Percentiles rank a stretch among this genome's conserved stretches.
Evolutionary conservation across 176 grass and related monocot genomes (phyloP).

Genomic region (Lolium rigidum): DNA sequence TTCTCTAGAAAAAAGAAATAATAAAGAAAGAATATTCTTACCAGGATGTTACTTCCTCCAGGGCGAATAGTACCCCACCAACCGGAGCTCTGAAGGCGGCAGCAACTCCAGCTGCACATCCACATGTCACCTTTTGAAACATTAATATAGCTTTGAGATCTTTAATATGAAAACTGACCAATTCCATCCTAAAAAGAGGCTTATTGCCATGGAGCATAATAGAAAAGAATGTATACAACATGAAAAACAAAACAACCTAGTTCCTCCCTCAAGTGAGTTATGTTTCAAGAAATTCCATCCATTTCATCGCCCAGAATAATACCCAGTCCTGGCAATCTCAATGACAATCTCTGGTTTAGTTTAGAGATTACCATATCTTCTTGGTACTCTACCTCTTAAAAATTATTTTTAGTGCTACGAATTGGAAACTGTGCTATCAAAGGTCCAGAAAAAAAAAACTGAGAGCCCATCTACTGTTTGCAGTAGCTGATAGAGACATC

Average conservation of each 20-base stretch:
- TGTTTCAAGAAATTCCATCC: too few relatives aligned
- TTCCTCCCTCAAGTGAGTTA: too few relatives aligned
- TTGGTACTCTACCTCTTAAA: neutral
- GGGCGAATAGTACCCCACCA: conserved; percentile 94
- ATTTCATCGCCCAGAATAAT: too few relatives aligned
- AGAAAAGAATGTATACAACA: neutral
- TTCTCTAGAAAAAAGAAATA: conserved; percentile 15
- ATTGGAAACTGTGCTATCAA: neutral
- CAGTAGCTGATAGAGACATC: neutral
- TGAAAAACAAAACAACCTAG: neutral
- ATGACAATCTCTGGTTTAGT: too few relatives aligned
- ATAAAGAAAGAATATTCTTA: conserved; percentile 40
- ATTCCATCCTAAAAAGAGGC: conserved; percentile 5
- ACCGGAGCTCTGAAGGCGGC: conserved; percentile 99
- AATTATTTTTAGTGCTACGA: neutral
- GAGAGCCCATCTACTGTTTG: neutral
- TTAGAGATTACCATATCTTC: neutral
- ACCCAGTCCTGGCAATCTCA: too few relatives aligned
- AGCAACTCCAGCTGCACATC: conserved; percentile 99
- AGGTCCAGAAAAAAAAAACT: conserved; percentile 3
- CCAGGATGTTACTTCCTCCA: conserved; percentile 99
- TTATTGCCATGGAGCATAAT: neutral
- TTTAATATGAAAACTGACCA: conserved; percentile 40
- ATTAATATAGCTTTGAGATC: conserved; percentile 57
- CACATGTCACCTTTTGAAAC: conserved; percentile 99